Evolutionary conservation across 257 asterid genomes (phyloP).

Genomic region (Gardenia jasminoides): DNA sequence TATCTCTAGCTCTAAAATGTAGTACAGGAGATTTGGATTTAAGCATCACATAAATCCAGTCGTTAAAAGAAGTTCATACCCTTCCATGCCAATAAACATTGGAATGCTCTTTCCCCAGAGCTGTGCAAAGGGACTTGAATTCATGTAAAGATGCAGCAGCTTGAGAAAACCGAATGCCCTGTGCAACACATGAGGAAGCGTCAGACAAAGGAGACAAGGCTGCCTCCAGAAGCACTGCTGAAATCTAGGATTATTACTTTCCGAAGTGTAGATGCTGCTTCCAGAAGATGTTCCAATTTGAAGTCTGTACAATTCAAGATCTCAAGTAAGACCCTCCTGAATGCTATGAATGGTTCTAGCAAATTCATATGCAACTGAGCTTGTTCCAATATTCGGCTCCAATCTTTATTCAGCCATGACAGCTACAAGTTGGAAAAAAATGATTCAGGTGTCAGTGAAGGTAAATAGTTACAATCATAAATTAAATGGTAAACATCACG

Average conservation of each 20-base stretch:
- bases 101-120: conserved; percentile 55
- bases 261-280: conserved; percentile 88
- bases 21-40: neutral
- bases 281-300: conserved; percentile 71
- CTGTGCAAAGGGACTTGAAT: conserved; percentile 70
- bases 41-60: neutral
- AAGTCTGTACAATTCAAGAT: conserved; percentile 57
- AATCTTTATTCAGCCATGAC: conserved; percentile 60
- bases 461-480: neutral
- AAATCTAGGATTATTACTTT: conserved; percentile 53
- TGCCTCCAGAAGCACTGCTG: conserved; percentile 12
- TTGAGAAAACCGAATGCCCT: conserved; percentile 89
- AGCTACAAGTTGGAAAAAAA: conserved; percentile 43
- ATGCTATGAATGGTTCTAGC: conserved; percentile 91
- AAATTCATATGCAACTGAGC: conserved; percentile 88
- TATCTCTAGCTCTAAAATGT: neutral
- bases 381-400: conserved; percentile 71
- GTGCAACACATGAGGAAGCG: conserved; percentile 12
- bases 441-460: conserved; percentile 26
- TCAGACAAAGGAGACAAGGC: conserved; percentile 2
- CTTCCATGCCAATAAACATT: conserved; percentile 81
- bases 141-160: conserved; percentile 95
- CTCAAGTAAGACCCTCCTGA: conserved; percentile 79
- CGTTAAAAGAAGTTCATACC: conserved; percentile 22
- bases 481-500: neutral